Conservation (phyloP, 495 filamentous ascomycete species). For the Beverwykella pulmonaria region DNA sequence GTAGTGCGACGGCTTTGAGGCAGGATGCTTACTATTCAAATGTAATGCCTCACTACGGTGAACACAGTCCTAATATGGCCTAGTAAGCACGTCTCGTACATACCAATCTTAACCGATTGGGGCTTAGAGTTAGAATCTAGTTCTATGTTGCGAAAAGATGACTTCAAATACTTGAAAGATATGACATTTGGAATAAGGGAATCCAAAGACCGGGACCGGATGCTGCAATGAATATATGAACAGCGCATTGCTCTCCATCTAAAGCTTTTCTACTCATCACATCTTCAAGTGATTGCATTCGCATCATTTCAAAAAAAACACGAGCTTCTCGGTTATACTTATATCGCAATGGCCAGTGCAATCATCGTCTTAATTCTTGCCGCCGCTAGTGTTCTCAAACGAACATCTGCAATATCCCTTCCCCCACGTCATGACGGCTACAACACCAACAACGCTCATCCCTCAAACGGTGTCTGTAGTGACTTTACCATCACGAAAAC, state of each 20-base stretch:
- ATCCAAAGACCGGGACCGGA: neutral
- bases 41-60: neutral
- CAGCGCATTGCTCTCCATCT: too few species aligned
- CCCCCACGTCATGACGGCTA: neutral
- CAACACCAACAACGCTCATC: slow-evolving; percentile 8
- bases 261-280: neutral
- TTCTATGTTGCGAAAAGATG: neutral
- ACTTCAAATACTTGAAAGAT: neutral
- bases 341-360: neutral
- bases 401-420: neutral
- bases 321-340: neutral
- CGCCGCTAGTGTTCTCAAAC: neutral
- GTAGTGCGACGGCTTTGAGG: too few species aligned
- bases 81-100: too few species aligned
- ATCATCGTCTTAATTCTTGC: neutral
- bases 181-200: neutral
- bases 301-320: neutral
- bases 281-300: neutral
- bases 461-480: slow-evolving; percentile 28
- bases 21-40: neutral
- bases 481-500: slow-evolving; percentile 21
- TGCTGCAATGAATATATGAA: too few species aligned
- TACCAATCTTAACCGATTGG: neutral
- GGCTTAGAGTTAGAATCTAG: neutral
- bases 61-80: neutral